Evolutionary conservation across 495 filamentous ascomycete genomes (phyloP).

Genomic region (Podospora sp.): DNA sequence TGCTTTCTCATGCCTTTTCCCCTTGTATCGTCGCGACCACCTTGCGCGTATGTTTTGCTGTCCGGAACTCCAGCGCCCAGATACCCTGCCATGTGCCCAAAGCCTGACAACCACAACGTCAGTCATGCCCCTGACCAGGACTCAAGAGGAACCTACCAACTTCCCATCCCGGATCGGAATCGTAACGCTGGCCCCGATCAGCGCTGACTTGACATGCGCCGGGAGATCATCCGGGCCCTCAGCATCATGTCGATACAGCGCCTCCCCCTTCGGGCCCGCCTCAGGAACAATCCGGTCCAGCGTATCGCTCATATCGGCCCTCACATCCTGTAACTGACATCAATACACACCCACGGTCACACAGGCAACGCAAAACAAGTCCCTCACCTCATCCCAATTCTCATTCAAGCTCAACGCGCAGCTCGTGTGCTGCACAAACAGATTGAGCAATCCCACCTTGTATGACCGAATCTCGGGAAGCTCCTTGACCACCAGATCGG

Average conservation of each 20-base stretch:
- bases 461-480: slow-evolving; percentile 77
- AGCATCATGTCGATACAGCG: slow-evolving; percentile 83
- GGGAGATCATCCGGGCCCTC: slow-evolving; percentile 62
- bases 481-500: slow-evolving; percentile 64
- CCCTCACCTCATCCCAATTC: slow-evolving; percentile 78
- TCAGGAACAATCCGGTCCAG: slow-evolving; percentile 85
- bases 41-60: slow-evolving; percentile 70
- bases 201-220: slow-evolving; percentile 87
- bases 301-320: slow-evolving; percentile 89
- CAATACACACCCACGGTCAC: neutral
- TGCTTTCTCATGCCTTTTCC: slow-evolving; percentile 60
- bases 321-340: slow-evolving; percentile 40
- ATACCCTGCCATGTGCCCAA: slow-evolving; percentile 72
- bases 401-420: slow-evolving; percentile 88
- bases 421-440: slow-evolving; percentile 90
- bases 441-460: slow-evolving; percentile 82
- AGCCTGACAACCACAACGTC: neutral
- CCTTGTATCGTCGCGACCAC: slow-evolving; percentile 95
- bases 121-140: neutral
- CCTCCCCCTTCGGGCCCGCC: slow-evolving; percentile 62
- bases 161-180: slow-evolving; percentile 87
- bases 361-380: slow-evolving; percentile 25
- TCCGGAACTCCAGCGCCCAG: slow-evolving; percentile 93
- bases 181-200: slow-evolving; percentile 85
- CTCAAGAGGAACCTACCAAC: slow-evolving; percentile 55